These are phyloP conservation scores for Leccinum imitatum DNA, from an alignment of 768 basidiomycete genomes.

Conservation along the genomic window DNA sequence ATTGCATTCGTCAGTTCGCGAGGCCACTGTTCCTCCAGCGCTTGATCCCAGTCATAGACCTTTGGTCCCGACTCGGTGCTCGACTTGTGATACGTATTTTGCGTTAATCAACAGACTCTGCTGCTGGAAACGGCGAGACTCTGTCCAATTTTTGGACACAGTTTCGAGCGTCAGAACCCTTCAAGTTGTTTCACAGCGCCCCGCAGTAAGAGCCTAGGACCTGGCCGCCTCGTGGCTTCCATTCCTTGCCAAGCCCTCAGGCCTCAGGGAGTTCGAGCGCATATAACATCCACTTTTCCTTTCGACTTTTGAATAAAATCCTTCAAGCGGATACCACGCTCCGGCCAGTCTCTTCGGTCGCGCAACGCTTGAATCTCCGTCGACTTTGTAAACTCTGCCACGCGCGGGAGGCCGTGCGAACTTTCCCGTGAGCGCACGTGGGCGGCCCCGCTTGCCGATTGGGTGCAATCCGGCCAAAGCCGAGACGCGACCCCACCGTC, in stretches of 20 bases:
- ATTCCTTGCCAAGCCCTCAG: neutral
- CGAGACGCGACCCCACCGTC: too few species aligned
- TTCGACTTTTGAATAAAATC: neutral
- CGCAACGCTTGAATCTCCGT: neutral
- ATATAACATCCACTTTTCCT: neutral
- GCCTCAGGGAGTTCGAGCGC: neutral
- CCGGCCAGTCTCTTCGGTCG: neutral
- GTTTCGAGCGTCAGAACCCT: neutral
- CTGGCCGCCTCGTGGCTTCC: conserved; percentile 11
- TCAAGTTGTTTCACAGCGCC: neutral
- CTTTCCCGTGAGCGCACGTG: too few species aligned
- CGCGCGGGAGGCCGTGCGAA: too few species aligned
- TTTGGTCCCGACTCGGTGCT: too few species aligned
- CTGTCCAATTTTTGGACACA: neutral
- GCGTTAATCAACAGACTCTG: too few species aligned
- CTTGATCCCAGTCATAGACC: too few species aligned
- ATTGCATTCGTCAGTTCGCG: too few species aligned
- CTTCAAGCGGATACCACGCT: neutral
- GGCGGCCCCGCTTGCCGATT: too few species aligned
- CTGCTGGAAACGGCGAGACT: neutral
- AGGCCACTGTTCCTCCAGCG: too few species aligned
- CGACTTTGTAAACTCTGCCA: neutral
- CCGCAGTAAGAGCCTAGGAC: neutral
- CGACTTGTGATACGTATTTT: too few species aligned
- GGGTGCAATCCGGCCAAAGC: neutral